A percentile compares a stretch with the other conserved stretches of the same genome.
phyloP scores from a whole-genome alignment of 2,329 filamentous ascomycete species.

The Calycina herbarum region DNA sequence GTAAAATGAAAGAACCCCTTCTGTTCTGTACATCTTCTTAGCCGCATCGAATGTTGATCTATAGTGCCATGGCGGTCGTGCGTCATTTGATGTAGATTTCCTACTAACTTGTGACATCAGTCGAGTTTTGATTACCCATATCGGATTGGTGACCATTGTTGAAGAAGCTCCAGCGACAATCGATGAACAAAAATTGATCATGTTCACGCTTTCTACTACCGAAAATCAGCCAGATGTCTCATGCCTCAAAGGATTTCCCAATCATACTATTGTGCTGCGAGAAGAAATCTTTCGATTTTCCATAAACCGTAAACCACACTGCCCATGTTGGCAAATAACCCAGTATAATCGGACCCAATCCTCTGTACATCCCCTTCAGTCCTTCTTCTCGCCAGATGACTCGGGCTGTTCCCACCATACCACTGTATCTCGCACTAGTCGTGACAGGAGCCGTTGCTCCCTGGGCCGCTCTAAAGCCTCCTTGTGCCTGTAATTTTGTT shows the following conservation, averaged over 20 bases:
- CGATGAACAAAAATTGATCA: conserved; percentile 85
- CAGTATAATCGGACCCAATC: conserved; percentile 88
- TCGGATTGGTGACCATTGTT: conserved; percentile 92
- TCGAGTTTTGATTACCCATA: conserved; percentile 98
- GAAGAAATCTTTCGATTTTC: conserved; percentile 77
- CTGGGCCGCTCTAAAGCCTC: conserved; percentile 63
- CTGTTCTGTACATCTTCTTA: conserved; percentile 90
- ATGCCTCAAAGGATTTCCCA: conserved; percentile 17
- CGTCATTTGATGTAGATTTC: conserved; percentile 51
- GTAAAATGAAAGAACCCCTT: conserved; percentile 90
- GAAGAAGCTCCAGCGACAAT: conserved; percentile 89
- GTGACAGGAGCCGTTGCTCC: conserved; percentile 4
- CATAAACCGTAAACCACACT: conserved; percentile 96
- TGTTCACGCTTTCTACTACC: conserved; percentile 66
- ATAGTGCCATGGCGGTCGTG: conserved; percentile 85
- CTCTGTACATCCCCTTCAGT: conserved; percentile 85
- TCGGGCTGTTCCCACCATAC: conserved; percentile 80
- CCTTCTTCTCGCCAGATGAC: conserved; percentile 90
- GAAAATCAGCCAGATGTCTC: conserved; percentile 11
- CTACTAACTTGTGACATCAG: conserved; percentile 88
- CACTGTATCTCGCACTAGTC: conserved; percentile 68
- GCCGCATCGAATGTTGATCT: conserved; percentile 85
- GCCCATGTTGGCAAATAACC: conserved; percentile 98
- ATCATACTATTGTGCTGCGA: conserved; percentile 62
- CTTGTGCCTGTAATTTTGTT: conserved; percentile 95